A percentile compares a stretch with the other conserved stretches of the same genome.
Conservation (phyloP, 257 asterid species). For the Rauvolfia tetraphylla region DNA sequence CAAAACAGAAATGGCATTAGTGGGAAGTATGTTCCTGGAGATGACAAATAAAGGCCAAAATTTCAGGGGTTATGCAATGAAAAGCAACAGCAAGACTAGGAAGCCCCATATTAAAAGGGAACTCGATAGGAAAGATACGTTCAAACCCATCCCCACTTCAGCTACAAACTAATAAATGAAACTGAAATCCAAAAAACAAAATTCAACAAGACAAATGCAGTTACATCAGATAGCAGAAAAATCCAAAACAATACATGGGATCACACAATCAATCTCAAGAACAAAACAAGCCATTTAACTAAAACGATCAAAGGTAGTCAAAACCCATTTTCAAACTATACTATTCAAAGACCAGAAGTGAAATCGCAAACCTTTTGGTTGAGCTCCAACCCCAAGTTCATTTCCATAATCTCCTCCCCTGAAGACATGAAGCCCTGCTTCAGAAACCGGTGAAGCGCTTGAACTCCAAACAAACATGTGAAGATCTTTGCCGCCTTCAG, state of each 20-base stretch:
- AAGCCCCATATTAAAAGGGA: slow-evolving; percentile 27
- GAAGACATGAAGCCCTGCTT: slow-evolving; percentile 96
- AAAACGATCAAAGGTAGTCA: slow-evolving; percentile 1
- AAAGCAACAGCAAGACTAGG: slow-evolving; percentile 29
- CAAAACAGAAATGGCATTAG: background rate
- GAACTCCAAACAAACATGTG: slow-evolving; percentile 99
- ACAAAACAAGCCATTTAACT: slow-evolving; percentile 17
- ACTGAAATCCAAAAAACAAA: slow-evolving; percentile 16
- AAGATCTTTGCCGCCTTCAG: slow-evolving; percentile 73
- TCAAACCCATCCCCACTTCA: slow-evolving; percentile 25
- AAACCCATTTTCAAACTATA: background rate
- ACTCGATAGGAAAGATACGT: slow-evolving; percentile 20
- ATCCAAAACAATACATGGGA: slow-evolving; percentile 22
- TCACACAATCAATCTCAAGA: slow-evolving; percentile 14
- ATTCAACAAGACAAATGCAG: slow-evolving; percentile 31
- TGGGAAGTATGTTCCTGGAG: slow-evolving; percentile 29
- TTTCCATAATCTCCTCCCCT: slow-evolving; percentile 74
- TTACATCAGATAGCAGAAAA: slow-evolving; percentile 26
- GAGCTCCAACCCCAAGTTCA: slow-evolving; percentile 65
- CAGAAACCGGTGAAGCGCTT: slow-evolving; percentile 96
- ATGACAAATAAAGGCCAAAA: slow-evolving; percentile 46
- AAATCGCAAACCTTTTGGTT: slow-evolving; percentile 63
- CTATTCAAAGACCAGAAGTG: slow-evolving; percentile 5
- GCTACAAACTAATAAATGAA: slow-evolving; percentile 22
- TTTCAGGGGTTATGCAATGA: slow-evolving; percentile 31